phyloP scores from a whole-genome alignment of 2,329 filamentous ascomycete species.

The Aspergillus fumigatiaffinis region DNA sequence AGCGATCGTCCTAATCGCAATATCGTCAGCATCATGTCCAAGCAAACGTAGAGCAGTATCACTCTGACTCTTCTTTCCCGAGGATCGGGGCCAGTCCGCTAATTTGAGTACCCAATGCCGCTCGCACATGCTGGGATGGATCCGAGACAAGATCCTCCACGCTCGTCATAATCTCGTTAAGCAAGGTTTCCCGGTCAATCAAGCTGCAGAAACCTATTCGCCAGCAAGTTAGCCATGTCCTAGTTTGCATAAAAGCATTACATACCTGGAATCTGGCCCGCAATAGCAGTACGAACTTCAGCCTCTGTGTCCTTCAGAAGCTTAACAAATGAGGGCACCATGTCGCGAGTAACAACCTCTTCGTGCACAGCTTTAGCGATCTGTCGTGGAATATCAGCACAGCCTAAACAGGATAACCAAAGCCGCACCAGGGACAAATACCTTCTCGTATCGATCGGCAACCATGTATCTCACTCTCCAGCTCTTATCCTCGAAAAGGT shows the following conservation, averaged over 20 bases:
- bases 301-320: conserved; percentile 96
- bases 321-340: conserved; percentile 96
- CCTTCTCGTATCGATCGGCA: conserved; percentile 96
- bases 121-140: conserved; percentile 92
- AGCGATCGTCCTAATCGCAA: conserved; percentile 70
- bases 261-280: conserved; percentile 85
- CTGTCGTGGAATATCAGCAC: conserved; percentile 45
- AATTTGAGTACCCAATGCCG: conserved; percentile 92
- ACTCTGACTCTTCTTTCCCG: conserved; percentile 87
- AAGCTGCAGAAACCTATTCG: conserved; percentile 78
- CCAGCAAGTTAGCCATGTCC: conserved; percentile 16
- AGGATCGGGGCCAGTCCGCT: conserved; percentile 94
- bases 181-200: conserved; percentile 78
- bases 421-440: conserved; percentile 33
- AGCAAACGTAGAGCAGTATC: not conserved
- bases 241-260: conserved; percentile 5
- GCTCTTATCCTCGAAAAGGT: conserved; percentile 97
- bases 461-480: conserved; percentile 99
- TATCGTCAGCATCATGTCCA: conserved; percentile 3
- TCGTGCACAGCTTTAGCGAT: conserved; percentile 98
- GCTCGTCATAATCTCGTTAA: conserved; percentile 94
- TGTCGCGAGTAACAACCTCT: conserved; percentile 87
- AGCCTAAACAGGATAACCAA: not conserved
- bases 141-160: conserved; percentile 96
- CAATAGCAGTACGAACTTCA: conserved; percentile 93